Conservation (phyloP, 805 yeast genomes). For the Torulaspora maleeae region DNA sequence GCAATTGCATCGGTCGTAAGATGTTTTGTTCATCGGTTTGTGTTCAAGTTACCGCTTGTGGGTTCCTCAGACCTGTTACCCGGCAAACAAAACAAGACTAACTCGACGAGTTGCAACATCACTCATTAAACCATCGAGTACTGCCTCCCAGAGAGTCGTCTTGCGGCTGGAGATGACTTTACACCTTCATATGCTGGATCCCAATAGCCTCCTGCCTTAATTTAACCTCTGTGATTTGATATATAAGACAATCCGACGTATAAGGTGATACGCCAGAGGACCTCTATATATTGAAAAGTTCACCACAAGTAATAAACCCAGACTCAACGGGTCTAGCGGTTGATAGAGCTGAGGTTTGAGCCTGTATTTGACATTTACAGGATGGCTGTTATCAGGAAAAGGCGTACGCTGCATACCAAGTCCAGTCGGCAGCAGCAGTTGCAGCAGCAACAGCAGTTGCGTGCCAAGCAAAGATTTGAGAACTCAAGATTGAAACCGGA, state of each 20-base stretch:
- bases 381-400: conserved; percentile 32
- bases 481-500: conserved; percentile 29
- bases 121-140: not conserved
- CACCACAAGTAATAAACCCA: not conserved
- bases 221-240: too few species aligned
- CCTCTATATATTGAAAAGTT: not conserved
- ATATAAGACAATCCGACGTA: not conserved
- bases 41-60: not conserved
- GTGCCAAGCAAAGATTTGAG: conserved; percentile 20
- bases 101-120: too few species aligned
- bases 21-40: not conserved
- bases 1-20: not conserved
- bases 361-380: not conserved
- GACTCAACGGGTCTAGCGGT: not conserved
- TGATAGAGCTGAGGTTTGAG: not conserved
- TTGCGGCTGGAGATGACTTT: not conserved
- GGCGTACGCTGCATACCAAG: conserved; percentile 25
- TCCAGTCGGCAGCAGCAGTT: conserved; percentile 18
- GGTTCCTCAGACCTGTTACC: not conserved
- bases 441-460: conserved; percentile 18
- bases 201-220: too few species aligned
- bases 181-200: too few species aligned
- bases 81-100: too few species aligned
- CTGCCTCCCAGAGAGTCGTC: not conserved
- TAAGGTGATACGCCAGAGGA: not conserved